These are phyloP conservation scores for Physcia stellaris DNA, from an alignment of 495 filamentous ascomycete genomes.

Conservation along the genomic window DNA sequence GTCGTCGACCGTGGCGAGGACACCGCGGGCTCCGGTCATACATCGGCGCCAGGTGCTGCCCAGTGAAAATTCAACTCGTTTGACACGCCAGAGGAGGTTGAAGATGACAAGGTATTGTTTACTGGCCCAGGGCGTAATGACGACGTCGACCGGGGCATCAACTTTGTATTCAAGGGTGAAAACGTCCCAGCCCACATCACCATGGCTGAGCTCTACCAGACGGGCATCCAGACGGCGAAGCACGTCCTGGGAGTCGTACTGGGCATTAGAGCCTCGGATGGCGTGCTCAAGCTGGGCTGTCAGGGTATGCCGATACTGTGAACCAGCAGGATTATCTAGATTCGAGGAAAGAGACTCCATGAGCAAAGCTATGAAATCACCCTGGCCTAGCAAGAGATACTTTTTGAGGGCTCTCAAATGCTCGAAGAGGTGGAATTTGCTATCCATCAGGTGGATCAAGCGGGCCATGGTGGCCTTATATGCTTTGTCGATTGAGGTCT, in stretches of 20 bases:
- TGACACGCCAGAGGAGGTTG: constrained; percentile 98
- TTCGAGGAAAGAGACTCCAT: constrained; percentile 93
- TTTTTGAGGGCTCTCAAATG: constrained; percentile 87
- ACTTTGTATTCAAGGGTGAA: constrained; percentile 99
- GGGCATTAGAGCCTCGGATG: constrained; percentile 91
- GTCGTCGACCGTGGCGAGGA: constrained; percentile 69
- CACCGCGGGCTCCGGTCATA: constrained; percentile 88
- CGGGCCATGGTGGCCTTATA: constrained; percentile 96
- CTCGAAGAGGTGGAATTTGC: constrained; percentile 85
- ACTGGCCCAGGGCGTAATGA: constrained; percentile 87
- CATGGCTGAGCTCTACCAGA: constrained; percentile 88
- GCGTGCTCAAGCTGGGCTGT: constrained; percentile 97
- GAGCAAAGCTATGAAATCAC: constrained; percentile 92
- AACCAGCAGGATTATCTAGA: constrained; percentile 87
- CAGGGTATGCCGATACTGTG: constrained; percentile 86
- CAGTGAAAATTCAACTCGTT: constrained; percentile 91
- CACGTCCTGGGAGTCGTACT: constrained; percentile 89
- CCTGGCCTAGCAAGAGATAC: constrained; percentile 87
- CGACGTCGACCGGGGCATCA: constrained; percentile 91
- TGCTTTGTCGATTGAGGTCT: constrained; percentile 87
- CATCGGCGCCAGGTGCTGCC: constrained; percentile 84
- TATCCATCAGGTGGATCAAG: constrained; percentile 84
- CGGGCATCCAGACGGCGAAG: constrained; percentile 85
- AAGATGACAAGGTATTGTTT: constrained; percentile 97
- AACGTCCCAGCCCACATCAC: constrained; percentile 98